Conservation (phyloP, 208 protist genomes). For the Wallacemonas collosoma region DNA sequence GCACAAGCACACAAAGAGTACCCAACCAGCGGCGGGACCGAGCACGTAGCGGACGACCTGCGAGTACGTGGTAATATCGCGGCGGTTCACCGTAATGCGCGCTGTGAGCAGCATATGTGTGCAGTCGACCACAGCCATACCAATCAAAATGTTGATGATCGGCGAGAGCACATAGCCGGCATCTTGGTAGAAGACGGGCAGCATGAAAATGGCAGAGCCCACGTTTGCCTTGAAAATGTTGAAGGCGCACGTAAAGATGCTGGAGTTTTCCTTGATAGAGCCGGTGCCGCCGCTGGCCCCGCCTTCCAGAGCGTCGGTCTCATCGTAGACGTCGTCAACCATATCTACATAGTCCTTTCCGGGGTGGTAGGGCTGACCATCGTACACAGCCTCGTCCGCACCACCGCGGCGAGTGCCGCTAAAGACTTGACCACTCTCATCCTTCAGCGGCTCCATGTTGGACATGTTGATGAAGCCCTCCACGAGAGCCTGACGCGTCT, state of each 20-base stretch:
- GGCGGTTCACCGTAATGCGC: constrained; percentile 68
- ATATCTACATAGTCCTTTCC: constrained; percentile 38
- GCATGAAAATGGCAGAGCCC: constrained; percentile 76
- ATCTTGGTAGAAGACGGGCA: constrained; percentile 80
- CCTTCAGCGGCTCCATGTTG: constrained; percentile 28
- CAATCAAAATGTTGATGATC: constrained; percentile 53
- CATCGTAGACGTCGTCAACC: constrained; percentile 29
- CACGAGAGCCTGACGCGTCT: constrained; percentile 32
- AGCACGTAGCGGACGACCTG: constrained; percentile 66
- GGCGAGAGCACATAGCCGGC: constrained; percentile 59
- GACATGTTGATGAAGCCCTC: constrained; percentile 48
- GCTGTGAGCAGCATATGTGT: constrained; percentile 53
- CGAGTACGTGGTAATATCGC: constrained; percentile 69
- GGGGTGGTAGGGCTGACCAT: constrained; percentile 14
- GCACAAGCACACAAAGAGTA: constrained; percentile 62
- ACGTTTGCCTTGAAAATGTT: constrained; percentile 92
- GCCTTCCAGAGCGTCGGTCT: constrained; percentile 1
- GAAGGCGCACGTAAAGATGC: constrained; percentile 67
- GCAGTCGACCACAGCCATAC: constrained; percentile 67
- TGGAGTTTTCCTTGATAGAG: constrained; percentile 59
- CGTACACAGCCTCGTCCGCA: constrained; percentile 6
- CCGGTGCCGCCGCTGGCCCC: constrained; percentile 19
- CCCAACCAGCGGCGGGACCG: constrained; percentile 49
- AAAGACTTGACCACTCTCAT: constrained; percentile 24
- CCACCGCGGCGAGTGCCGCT: constrained; percentile 5